These are phyloP conservation scores for Coemansia umbellata DNA, from an alignment of 192 early-diverging fungal genomes.

Conservation along the genomic window DNA sequence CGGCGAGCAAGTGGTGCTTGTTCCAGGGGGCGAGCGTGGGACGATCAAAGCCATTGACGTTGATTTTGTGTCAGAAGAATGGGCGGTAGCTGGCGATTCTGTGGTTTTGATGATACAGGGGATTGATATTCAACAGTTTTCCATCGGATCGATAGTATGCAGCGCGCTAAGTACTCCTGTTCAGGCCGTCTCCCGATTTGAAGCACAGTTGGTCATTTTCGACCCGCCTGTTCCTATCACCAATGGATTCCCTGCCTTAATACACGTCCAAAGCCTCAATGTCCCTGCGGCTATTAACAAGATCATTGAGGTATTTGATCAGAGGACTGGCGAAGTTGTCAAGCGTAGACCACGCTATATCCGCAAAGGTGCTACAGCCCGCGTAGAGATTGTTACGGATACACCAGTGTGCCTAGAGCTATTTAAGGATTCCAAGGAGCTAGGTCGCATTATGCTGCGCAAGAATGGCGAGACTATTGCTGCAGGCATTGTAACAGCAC, in stretches of 20 bases:
- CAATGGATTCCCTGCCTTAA: conserved; percentile 79
- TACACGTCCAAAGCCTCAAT: conserved; percentile 81
- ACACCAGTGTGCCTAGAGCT: conserved; percentile 81
- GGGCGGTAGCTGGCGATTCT: conserved; percentile 94
- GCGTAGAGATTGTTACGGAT: conserved; percentile 73
- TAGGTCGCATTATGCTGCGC: conserved; percentile 86
- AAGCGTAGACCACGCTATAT: conserved; percentile 77
- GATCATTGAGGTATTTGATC: conserved; percentile 76
- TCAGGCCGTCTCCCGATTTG: conserved; percentile 71
- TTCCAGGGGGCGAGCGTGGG: conserved; percentile 77
- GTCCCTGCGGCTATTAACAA: conserved; percentile 74
- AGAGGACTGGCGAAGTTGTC: conserved; percentile 74
- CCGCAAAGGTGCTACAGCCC: conserved; percentile 63
- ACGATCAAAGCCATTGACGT: conserved; percentile 76
- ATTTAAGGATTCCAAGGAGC: conserved; percentile 79
- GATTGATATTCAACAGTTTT: conserved; percentile 44
- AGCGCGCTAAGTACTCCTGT: conserved; percentile 58
- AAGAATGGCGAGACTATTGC: conserved; percentile 83
- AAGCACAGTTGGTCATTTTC: conserved; percentile 90
- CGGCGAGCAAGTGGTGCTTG: conserved; percentile 74
- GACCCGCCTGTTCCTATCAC: conserved; percentile 91
- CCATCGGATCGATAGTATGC: conserved; percentile 85
- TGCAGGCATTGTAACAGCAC: conserved; percentile 71
- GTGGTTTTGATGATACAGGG: conserved; percentile 68
- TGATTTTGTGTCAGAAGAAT: conserved; percentile 65